Base-by-base conservation (phyloP, 1,284 basidiomycete species). In the Ganoderma resinaceum region DNA sequence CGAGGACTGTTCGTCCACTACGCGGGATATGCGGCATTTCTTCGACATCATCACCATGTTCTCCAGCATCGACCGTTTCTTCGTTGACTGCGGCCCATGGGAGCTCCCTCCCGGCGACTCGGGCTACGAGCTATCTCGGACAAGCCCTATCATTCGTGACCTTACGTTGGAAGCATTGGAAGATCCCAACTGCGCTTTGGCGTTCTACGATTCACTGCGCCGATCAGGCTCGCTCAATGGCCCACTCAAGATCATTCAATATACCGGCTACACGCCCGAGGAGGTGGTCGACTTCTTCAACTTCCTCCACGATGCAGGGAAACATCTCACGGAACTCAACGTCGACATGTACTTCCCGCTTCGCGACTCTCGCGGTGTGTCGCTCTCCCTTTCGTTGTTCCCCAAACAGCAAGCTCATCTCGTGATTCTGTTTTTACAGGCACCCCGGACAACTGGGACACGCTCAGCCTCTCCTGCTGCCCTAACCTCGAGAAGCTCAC, bases 291-390 rank as follows among this genome's bases (percentile, higher is more conserved):
- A n/a, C 1, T 66, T 66, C 65, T 53, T 66, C 59, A 11, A 9
- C n/a, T 66, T 66, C 40, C 60, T 43, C 9, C 14, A 33, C 1
- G 38, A 62, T 20, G 65, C 35, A 23, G 60, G 52, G 5, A 38
- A 31, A 23, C 20, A 57, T 11, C 61, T 66, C 33, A 58, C 42
- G 3, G 65, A 62, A n/a, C 65, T 66, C 23, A 42, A 33, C 52
- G 40, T 66, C 40, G 65, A 66, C 33, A 33, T 66, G 37, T 66
- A 33, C 53, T 49, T 33, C 40, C 60, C 65, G 4, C 53, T 66
- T 33, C 43, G 42, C 11, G 31, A 35, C 31, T 42, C 29, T 29
- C 63, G 16, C 20, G 55, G 62, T 63, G 23, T 14, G 62, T 26
- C 4, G 1, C 11, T 38, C 46, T 20, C 16, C 29, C 23, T 62